Evolutionary conservation across 2,329 filamentous ascomycete species (phyloP).

Genomic region (Cordyceps militaris): DNA sequence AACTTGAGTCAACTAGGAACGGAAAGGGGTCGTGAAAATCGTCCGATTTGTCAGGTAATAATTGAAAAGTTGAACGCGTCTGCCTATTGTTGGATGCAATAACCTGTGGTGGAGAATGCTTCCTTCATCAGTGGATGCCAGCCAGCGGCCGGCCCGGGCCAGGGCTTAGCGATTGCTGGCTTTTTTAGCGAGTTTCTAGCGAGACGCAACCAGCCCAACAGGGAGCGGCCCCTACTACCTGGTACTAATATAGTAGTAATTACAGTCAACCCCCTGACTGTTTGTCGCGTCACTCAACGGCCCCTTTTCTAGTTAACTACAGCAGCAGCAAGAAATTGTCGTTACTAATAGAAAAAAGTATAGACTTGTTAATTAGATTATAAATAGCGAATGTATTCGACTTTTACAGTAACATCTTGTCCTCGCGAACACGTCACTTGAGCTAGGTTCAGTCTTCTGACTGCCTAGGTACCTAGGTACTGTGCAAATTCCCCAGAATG

Average conservation of each 20-base stretch:
- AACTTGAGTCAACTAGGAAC: too few species aligned
- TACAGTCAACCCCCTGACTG: background rate
- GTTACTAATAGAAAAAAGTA: too few species aligned
- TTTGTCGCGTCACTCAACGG: background rate
- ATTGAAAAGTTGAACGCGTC: too few species aligned
- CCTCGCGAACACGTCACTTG: background rate
- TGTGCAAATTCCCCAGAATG: background rate
- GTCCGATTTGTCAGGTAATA: background rate
- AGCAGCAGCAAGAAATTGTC: background rate
- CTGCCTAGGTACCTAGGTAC: background rate
- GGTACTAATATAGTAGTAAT: too few species aligned
- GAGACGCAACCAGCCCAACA: background rate
- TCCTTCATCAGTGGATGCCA: background rate
- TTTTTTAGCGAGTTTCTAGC: slow-evolving; percentile 1
- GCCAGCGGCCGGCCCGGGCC: slow-evolving; percentile 9
- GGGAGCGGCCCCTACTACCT: background rate
- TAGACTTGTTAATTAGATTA: background rate
- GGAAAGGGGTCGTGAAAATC: too few species aligned
- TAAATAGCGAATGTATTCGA: background rate
- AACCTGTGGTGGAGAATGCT: background rate
- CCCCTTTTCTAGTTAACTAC: background rate
- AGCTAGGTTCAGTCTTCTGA: too few species aligned
- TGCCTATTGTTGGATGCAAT: background rate
- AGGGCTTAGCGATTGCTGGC: slow-evolving; percentile 9
- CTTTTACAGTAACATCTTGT: too few species aligned